Evolutionary conservation across 139 green algal genomes (phyloP).

Genomic region (Spirogloea muscicola): DNA sequence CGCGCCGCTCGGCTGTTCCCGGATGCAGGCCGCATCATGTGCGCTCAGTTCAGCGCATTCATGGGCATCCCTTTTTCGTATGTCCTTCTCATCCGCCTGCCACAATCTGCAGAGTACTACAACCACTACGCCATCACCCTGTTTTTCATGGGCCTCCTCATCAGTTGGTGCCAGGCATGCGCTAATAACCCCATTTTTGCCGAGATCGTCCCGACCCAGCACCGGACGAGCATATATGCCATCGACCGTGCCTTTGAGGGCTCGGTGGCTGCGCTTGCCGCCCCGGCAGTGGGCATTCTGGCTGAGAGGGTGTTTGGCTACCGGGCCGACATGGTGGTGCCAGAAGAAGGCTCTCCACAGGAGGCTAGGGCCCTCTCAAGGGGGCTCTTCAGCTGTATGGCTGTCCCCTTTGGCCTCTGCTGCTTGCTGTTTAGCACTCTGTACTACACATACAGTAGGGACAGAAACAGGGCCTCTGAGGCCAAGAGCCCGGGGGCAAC

Average conservation of each 20-base stretch:
- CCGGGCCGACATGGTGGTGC: not conserved
- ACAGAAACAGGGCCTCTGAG: slow-evolving; percentile 41
- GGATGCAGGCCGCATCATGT: slow-evolving; percentile 38
- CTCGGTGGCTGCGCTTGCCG: slow-evolving; percentile 35
- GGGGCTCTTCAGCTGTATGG: slow-evolving; percentile 42
- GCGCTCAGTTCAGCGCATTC: slow-evolving; percentile 38
- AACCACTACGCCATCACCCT: not conserved
- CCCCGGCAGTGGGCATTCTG: slow-evolving; percentile 35
- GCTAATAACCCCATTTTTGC: slow-evolving; percentile 45
- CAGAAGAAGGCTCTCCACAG: not conserved
- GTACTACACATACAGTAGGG: slow-evolving; percentile 37
- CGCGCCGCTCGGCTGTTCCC: slow-evolving; percentile 13
- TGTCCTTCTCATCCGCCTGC: slow-evolving; percentile 26
- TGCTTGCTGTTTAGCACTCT: slow-evolving; percentile 24
- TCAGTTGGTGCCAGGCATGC: slow-evolving; percentile 39
- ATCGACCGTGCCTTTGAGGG: slow-evolving; percentile 46
- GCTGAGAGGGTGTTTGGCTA: slow-evolving; percentile 42
- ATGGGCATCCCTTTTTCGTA: slow-evolving; percentile 32
- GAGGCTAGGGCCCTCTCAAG: slow-evolving; percentile 26
- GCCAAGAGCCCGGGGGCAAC: too few relatives aligned
- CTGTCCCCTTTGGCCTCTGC: slow-evolving; percentile 36
- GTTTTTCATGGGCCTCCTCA: slow-evolving; percentile 37
- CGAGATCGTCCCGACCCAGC: slow-evolving; percentile 22
- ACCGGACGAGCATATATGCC: slow-evolving; percentile 45
- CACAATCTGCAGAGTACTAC: slow-evolving; percentile 5